Evolutionary conservation across 2,329 filamentous ascomycete genomes (phyloP).

Genomic region (Claviceps sorghi): DNA sequence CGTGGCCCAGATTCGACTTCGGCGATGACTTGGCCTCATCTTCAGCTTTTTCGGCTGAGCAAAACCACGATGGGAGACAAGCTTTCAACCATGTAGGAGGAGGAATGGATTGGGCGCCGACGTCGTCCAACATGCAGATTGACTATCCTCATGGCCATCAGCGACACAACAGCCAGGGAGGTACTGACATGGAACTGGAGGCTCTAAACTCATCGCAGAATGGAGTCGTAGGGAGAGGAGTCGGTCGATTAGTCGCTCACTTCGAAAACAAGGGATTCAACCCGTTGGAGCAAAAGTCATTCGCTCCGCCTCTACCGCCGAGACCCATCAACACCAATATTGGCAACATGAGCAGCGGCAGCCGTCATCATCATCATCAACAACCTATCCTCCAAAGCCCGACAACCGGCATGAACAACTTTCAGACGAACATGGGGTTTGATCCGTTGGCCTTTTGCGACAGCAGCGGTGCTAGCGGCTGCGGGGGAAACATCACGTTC

Average conservation of each 20-base stretch:
- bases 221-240: slow-evolving; percentile 10
- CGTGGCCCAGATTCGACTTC: slow-evolving; percentile 19
- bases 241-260: slow-evolving; percentile 25
- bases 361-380: slow-evolving; percentile 1
- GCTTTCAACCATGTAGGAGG: slow-evolving; percentile 14
- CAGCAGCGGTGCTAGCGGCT: slow-evolving; percentile 1
- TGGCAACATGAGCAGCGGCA: slow-evolving; percentile 2
- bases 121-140: slow-evolving; percentile 15
- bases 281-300: slow-evolving; percentile 22
- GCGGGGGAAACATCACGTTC: slow-evolving; percentile 3
- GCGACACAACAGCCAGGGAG: background rate
- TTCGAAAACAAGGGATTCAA: slow-evolving; percentile 23
- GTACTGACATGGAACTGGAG: slow-evolving; percentile 15
- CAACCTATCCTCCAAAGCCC: slow-evolving; percentile 9
- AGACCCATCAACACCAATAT: slow-evolving; percentile 16
- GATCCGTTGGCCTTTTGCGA: slow-evolving; percentile 4
- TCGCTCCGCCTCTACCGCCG: slow-evolving; percentile 22
- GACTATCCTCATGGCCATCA: slow-evolving; percentile 14
- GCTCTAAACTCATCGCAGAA: slow-evolving; percentile 12
- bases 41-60: slow-evolving; percentile 10
- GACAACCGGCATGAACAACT: slow-evolving; percentile 11
- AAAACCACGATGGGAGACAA: slow-evolving; percentile 13
- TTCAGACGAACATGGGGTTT: slow-evolving; percentile 6
- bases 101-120: slow-evolving; percentile 25
- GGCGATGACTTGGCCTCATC: slow-evolving; percentile 12